Conservation (phyloP, 768 basidiomycete genomes). For the Mrakia hoshinonis region DNA sequence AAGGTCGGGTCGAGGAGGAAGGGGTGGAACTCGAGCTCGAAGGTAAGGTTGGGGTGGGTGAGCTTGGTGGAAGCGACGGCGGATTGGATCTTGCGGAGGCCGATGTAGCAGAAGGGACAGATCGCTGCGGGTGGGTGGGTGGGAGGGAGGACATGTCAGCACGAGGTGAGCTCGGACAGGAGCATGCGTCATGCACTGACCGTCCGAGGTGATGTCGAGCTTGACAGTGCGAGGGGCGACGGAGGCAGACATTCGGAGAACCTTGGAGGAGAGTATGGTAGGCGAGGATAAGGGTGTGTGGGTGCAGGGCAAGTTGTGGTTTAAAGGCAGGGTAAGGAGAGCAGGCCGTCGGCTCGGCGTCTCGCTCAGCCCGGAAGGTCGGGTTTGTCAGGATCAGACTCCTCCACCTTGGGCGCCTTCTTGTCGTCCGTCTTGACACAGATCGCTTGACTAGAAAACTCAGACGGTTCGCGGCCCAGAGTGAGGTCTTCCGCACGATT, state of each 20-base stretch:
- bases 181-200: background rate
- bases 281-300: background rate
- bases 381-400: no score
- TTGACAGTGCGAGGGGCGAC: background rate
- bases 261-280: background rate
- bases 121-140: background rate
- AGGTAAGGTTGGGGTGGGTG: conserved; percentile 32
- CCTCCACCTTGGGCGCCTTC: no score
- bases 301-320: background rate
- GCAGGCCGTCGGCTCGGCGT: no score
- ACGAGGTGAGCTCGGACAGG: background rate
- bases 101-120: conserved; percentile 24
- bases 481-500: no score
- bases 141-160: background rate
- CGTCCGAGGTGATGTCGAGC: conserved; percentile 1
- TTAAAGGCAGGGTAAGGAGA: background rate
- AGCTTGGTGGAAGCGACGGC: conserved; percentile 33
- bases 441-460: no score
- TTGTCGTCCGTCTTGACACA: no score
- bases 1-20: conserved; percentile 46
- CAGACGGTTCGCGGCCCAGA: no score
- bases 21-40: conserved; percentile 48
- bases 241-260: background rate
- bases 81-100: conserved; percentile 14
- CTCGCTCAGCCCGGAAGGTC: no score